Evolutionary conservation across 352 stramenopile genomes (phyloP).

Genomic region (Globisporangium orthogonon): DNA sequence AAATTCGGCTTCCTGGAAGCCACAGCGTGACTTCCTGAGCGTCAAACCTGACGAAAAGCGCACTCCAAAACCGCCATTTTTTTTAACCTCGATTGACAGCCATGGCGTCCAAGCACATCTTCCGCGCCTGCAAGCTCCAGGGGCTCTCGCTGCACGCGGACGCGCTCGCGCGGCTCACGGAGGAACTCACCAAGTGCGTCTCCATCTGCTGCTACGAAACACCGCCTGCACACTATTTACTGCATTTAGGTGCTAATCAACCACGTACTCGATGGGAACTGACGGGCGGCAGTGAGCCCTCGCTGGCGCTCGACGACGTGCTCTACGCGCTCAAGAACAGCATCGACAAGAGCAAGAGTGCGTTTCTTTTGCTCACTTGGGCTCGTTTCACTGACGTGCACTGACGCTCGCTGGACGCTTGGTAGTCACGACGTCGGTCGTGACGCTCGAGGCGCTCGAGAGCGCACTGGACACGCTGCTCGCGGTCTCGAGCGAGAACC

Average conservation of each 20-base stretch:
- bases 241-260: background rate
- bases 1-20: background rate
- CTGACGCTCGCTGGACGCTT: background rate
- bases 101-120: slow-evolving; percentile 75
- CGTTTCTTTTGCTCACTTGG: slow-evolving; percentile 7
- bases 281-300: slow-evolving; percentile 38
- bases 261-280: background rate
- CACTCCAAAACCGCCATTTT: background rate
- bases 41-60: background rate
- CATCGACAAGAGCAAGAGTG: slow-evolving; percentile 85
- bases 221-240: background rate
- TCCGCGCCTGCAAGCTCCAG: slow-evolving; percentile 82
- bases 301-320: slow-evolving; percentile 74
- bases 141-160: slow-evolving; percentile 74
- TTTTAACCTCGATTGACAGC: background rate
- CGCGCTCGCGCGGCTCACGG: slow-evolving; percentile 48
- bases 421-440: slow-evolving; percentile 74
- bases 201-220: background rate
- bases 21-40: background rate
- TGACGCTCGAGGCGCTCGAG: slow-evolving; percentile 76
- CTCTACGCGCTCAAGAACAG: slow-evolving; percentile 87
- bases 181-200: slow-evolving; percentile 57
- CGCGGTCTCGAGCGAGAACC: slow-evolving; percentile 70
- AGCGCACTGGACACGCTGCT: slow-evolving; percentile 79
- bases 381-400: background rate